A percentile compares a stretch with the other conserved stretches of the same genome.
Conservation (phyloP, 2,329 filamentous ascomycete genomes). For the Bisporella sp. region DNA sequence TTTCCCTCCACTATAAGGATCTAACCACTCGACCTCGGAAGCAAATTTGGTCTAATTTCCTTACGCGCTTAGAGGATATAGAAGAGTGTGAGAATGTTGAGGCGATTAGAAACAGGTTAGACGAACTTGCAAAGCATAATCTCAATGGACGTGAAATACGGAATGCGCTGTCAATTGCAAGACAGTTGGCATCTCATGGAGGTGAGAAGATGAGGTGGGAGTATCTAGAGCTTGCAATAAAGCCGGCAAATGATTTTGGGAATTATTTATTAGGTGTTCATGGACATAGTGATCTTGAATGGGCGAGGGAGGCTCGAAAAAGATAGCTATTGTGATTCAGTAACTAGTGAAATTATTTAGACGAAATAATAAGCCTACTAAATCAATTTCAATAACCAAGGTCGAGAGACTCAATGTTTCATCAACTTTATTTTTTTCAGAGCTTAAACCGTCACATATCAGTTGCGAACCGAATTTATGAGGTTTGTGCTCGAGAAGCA, state of each 20-base stretch:
- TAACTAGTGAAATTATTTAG: too few species aligned
- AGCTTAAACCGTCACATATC: too few species aligned
- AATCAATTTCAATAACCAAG: too few species aligned
- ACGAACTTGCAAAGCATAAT: neutral
- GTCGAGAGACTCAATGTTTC: too few species aligned
- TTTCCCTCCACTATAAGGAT: constrained; percentile 22
- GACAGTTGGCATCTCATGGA: neutral
- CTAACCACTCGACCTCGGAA: neutral
- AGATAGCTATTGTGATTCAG: neutral
- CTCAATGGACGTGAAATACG: neutral
- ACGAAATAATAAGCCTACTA: too few species aligned
- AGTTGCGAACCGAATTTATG: too few species aligned
- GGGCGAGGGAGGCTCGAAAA: neutral
- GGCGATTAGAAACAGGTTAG: neutral
- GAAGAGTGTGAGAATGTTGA: neutral
- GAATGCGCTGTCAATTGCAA: neutral
- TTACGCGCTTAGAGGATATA: constrained; percentile 32
- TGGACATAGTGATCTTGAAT: neutral
- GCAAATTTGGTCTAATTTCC: constrained; percentile 11
- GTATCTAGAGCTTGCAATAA: neutral
- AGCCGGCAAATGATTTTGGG: neutral
- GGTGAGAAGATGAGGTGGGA: neutral
- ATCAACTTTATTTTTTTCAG: too few species aligned
- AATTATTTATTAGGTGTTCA: neutral
- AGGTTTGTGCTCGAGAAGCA: too few species aligned